Evolutionary conservation across 805 yeast species (phyloP), one percentile per base, ranked within the genome.

Genomic region (Limtongia smithiae): DNA sequence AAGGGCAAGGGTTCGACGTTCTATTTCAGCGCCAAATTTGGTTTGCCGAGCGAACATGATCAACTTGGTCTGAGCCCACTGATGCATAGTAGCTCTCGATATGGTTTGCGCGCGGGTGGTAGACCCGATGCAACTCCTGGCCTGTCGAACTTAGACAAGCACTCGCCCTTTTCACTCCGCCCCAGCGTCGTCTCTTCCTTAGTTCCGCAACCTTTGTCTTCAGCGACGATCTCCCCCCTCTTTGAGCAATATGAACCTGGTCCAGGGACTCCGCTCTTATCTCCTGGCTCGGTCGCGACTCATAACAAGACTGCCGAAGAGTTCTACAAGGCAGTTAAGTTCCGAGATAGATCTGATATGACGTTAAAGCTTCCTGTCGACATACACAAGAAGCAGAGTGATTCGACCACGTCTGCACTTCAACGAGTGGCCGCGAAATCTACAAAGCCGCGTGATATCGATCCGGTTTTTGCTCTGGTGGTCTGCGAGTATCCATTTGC

Each of bases 1-100:
- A 63, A 62, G 48, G 65, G 57, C 37, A 52, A 48, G 37, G 69
- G 69, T 2, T 60, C 65, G 34, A 61, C 59, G 6, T 66, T 66
- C 45, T 53, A 36, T 21, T 65, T 65, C 44, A 59, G 60, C 11
- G 63, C 64, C 30, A 48, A 53, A 33, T 64, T 65, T 24, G 55
- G 54, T 42, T 36, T 63, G 24, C 65, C 67, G 1, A 46, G 60
- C 4, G 62, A 56, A 9, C 54, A 54, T 3, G 65, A 63, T 35
- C 44, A 46, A n/a, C 46, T 34, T 9, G 36, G 27, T 1, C 8
- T 37, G 6, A 48, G 52, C 27, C 55, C 55, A 2, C 25, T 48
- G n/a, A 34, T 44, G 9, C n/a, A n/a, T n/a, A n/a, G n/a, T n/a
- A n/a, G n/a, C n/a, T n/a, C n/a, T n/a, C 35, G 52, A 17, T 9